Base-by-base conservation (phyloP, 805 yeast species). In the Dipodascopsis tothii region DNA sequence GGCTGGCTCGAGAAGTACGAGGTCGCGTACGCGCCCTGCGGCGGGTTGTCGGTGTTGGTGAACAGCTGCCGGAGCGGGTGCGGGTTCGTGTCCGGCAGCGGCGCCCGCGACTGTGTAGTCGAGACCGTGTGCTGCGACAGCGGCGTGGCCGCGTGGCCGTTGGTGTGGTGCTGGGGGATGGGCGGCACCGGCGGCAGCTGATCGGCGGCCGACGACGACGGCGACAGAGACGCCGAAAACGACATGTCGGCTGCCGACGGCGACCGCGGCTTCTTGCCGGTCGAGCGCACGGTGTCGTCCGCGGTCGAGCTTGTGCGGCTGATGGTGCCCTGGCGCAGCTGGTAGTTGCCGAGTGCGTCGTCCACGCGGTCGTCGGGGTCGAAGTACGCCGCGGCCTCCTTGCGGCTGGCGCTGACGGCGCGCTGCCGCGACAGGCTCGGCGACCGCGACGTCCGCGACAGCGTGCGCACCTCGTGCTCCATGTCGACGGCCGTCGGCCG, bases 1-100 rank as follows among this genome's bases (percentile, higher is more conserved):
- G 39, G 21, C 6, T 35, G 33, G 4, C 32, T 34, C 22, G 49
- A 71, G 16, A 68, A 16, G 23, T 40, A n/a, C 34, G 37, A 14
- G 25, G 43, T 18, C 22, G 43, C 21, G 37, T 39, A 40, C 33
- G n/a, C n/a, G n/a, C n/a, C n/a, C n/a, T n/a, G n/a, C n/a, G 40
- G 14, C 43, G 11, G 23, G 16, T 14, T 4, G 11, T 41, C 21
- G 28, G 37, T 43, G 27, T 43, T 44, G 7, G 40, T 40, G 30
- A 50, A 50, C 17, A 45, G 40, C 39, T 49, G 41, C 6, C 48
- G 39, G 19, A 50, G 33, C 18, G 45, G 50, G 32, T 45, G 47
- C n/a, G 37, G 23, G 9, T 25, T 25, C n/a, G n/a, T n/a, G n/a
- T n/a, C n/a, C n/a, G n/a, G n/a, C n/a, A n/a, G n/a, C n/a, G n/a